phyloP scores from a whole-genome alignment of 371 early-diverging fungal species.

The Mucor mucedo region DNA sequence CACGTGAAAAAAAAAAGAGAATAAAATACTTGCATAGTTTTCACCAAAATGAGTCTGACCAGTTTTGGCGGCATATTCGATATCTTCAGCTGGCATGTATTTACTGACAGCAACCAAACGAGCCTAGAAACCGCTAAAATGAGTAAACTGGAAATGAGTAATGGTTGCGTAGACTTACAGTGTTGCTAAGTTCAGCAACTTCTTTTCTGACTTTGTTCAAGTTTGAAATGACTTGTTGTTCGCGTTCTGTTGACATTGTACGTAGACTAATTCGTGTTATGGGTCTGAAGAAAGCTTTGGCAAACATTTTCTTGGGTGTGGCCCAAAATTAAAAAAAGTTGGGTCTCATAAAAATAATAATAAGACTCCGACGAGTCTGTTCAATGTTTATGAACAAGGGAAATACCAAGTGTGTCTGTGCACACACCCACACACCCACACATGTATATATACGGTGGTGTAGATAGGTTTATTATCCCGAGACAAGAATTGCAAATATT shows the following conservation, averaged over 20 bases:
- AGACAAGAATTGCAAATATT: no score
- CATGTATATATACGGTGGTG: no score
- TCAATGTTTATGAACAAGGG: no score
- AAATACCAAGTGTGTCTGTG: no score
- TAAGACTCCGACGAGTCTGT: no score
- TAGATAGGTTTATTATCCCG: no score
- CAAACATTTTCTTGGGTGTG: no score
- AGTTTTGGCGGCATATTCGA: conserved; percentile 73
- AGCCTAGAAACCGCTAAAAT: conserved; percentile 25
- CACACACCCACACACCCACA: no score
- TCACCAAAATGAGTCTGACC: conserved; percentile 97
- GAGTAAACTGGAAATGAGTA: neutral
- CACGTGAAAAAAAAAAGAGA: no score
- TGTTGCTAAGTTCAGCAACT: conserved; percentile 12
- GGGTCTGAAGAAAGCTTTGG: conserved; percentile 1
- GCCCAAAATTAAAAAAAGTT: no score
- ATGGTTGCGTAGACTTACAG: neutral
- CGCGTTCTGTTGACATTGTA: conserved; percentile 17
- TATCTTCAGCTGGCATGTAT: conserved; percentile 83
- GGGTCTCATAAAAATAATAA: no score
- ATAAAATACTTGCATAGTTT: conserved; percentile 73
- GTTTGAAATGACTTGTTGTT: conserved; percentile 21
- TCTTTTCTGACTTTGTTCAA: conserved; percentile 19
- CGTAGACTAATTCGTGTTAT: neutral
- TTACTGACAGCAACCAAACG: conserved; percentile 93